Conservation (phyloP, 2,329 filamentous ascomycete species). For the Fusarium keratoplasticum region DNA sequence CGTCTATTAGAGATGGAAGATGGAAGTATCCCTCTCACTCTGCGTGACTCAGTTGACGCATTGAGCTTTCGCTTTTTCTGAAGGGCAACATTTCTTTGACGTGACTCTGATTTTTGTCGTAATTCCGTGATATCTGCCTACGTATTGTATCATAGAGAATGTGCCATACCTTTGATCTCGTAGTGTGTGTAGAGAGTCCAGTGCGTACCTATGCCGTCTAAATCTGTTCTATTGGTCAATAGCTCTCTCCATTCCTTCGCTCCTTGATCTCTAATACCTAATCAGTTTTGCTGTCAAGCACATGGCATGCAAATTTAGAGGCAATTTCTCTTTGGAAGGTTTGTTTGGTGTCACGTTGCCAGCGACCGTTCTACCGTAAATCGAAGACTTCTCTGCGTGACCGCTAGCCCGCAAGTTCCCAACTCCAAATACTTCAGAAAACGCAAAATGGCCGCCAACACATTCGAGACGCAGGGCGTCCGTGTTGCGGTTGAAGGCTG, state of each 20-base stretch:
- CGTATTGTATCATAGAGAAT: not conserved
- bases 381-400: constrained; percentile 21
- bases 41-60: constrained; percentile 58
- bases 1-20: constrained; percentile 68
- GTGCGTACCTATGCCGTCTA: not conserved
- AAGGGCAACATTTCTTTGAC: constrained; percentile 52
- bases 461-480: constrained; percentile 61
- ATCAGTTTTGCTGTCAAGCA: not conserved
- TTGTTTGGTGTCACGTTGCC: constrained; percentile 5
- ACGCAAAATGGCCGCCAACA: constrained; percentile 46
- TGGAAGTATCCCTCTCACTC: constrained; percentile 63
- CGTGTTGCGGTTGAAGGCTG: constrained; percentile 90
- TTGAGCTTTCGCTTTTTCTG: constrained; percentile 63
- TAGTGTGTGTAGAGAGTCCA: not conserved
- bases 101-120: not conserved
- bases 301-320: not conserved
- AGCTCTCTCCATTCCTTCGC: not conserved
- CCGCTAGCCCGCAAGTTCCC: constrained; percentile 28
- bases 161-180: not conserved
- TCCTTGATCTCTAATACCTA: not conserved
- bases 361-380: constrained; percentile 7
- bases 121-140: not conserved
- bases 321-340: not conserved
- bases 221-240: not conserved
- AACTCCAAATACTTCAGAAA: constrained; percentile 20